Base-by-base conservation (phyloP, 768 basidiomycete genomes). In the Rhodosporidiobolus odoratus region DNA sequence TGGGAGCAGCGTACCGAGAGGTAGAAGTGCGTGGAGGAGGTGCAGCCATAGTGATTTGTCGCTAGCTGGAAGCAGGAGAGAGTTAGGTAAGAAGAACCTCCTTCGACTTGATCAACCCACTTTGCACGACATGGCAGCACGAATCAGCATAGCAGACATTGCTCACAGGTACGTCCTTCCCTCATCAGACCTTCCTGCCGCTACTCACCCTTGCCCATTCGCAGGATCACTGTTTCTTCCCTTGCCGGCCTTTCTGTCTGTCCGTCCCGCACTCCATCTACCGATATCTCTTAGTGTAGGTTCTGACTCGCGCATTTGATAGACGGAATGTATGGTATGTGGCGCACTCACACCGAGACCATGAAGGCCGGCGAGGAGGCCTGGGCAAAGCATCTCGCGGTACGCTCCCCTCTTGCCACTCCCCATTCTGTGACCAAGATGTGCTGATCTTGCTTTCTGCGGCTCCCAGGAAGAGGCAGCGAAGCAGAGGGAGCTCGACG, bases 241-340 rank as follows among this genome's bases (percentile, higher is more conserved):
- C 54, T 72, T 47, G 59, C 61, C 38, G 71, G 56, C 12, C 59
- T 72, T 47, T 61, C 58, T 10, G 59, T 72, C 45, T 72, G 67
- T 63, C 27, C 25, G 67, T 37, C 41, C 50, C 37, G n/a, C n/a
- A n/a, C n/a, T n/a, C n/a, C n/a, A n/a, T n/a, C 54, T 38, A 41
- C 47, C 45, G 40, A 41, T 41, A 25, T 53, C 41, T 30, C 15
- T 58, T 41, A 9, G 35, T 10, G 0, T 12, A 48, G 25, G 5
- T 4, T 21, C 62, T 41, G 19, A 35, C 50, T 10, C 37, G 12
- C 37, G 19, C 23, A 2, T 10, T 43, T 5, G 10, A 7, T 19
- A 69, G 68, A 72, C 58, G 71, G 71, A 16, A 35, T 72, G 53
- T 65, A 65, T 30, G 71, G 71, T 15, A 68, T 65, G 63, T 68